Percentiles rank a stretch among this genome's conserved stretches.
These are phyloP conservation scores for Triticum monococcum DNA, from an alignment of 176 grass and related monocot species.

Conservation along the genomic window DNA sequence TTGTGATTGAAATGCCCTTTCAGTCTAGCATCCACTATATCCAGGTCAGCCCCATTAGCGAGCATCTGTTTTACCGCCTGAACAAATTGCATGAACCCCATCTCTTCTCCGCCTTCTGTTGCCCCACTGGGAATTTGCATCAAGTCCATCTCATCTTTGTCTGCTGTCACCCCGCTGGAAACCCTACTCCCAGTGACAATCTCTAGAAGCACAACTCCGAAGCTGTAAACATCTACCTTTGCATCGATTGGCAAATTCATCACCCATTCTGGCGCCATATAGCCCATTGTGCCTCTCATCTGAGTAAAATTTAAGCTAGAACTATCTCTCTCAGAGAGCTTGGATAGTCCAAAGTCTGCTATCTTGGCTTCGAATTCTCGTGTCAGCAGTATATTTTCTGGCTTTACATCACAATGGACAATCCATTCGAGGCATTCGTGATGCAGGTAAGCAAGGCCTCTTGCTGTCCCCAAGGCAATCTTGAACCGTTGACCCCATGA, in stretches of 20 bases:
- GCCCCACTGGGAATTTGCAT: conserved; percentile 39
- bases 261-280: conserved; percentile 91
- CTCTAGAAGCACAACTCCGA: conserved; percentile 65
- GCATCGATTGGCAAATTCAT: conserved; percentile 57
- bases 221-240: conserved; percentile 80
- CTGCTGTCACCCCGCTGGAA: conserved; percentile 34
- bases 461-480: conserved; percentile 68
- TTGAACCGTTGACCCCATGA: conserved; percentile 65
- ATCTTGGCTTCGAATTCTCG: conserved; percentile 81
- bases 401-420: conserved; percentile 90
- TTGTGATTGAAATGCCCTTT: conserved; percentile 51
- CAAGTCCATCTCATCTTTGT: conserved; percentile 29
- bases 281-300: conserved; percentile 81
- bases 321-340: conserved; percentile 55
- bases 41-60: not conserved
- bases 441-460: conserved; percentile 78
- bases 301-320: conserved; percentile 59
- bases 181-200: conserved; percentile 51
- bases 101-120: conserved; percentile 26
- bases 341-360: conserved; percentile 74
- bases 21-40: conserved; percentile 54
- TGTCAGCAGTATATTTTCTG: conserved; percentile 77
- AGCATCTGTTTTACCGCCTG: conserved; percentile 43
- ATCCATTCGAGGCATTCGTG: conserved; percentile 90
- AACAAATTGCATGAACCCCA: conserved; percentile 44